Evolutionary conservation across 2,329 filamentous ascomycete species (phyloP).

Genomic region (Cladosporium sp.): DNA sequence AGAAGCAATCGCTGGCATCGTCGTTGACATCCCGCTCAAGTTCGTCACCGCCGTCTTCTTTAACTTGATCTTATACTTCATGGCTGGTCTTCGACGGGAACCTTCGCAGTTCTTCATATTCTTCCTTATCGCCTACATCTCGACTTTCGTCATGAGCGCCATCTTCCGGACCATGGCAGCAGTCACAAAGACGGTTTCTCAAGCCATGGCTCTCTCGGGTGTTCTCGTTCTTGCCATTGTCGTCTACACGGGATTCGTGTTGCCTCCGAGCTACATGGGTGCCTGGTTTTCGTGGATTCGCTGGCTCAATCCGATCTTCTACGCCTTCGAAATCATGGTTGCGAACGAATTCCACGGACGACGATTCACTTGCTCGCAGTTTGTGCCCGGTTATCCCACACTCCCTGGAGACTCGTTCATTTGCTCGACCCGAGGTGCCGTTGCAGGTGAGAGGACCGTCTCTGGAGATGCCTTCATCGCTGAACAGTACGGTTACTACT

Average conservation of each 20-base stretch:
- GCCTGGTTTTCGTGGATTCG: slow-evolving; percentile 65
- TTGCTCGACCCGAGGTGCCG: slow-evolving; percentile 36
- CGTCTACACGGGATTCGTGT: slow-evolving; percentile 55
- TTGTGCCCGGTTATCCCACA: slow-evolving; percentile 36
- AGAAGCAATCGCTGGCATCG: slow-evolving; percentile 49
- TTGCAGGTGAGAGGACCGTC: slow-evolving; percentile 36
- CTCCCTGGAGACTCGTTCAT: slow-evolving; percentile 31
- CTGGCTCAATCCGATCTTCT: slow-evolving; percentile 58
- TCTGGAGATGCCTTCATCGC: slow-evolving; percentile 36
- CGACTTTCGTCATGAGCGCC: slow-evolving; percentile 52
- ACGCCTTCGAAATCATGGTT: slow-evolving; percentile 60
- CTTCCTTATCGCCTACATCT: slow-evolving; percentile 57
- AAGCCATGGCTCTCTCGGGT: slow-evolving; percentile 56
- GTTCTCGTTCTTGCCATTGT: slow-evolving; percentile 54
- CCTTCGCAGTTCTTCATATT: slow-evolving; percentile 58
- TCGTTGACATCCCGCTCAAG: slow-evolving; percentile 56
- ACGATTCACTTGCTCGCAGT: slow-evolving; percentile 31
- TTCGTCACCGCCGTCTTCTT: slow-evolving; percentile 48
- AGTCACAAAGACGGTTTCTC: slow-evolving; percentile 67
- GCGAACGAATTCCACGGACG: slow-evolving; percentile 48
- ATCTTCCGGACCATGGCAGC: slow-evolving; percentile 59
- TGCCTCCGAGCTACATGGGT: slow-evolving; percentile 35
- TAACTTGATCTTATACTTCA: slow-evolving; percentile 57
- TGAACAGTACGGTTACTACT: slow-evolving; percentile 36
- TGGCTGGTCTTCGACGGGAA: slow-evolving; percentile 43